Conservation (phyloP, 176 grass and related monocot species). For the Pontederia paniculata region DNA sequence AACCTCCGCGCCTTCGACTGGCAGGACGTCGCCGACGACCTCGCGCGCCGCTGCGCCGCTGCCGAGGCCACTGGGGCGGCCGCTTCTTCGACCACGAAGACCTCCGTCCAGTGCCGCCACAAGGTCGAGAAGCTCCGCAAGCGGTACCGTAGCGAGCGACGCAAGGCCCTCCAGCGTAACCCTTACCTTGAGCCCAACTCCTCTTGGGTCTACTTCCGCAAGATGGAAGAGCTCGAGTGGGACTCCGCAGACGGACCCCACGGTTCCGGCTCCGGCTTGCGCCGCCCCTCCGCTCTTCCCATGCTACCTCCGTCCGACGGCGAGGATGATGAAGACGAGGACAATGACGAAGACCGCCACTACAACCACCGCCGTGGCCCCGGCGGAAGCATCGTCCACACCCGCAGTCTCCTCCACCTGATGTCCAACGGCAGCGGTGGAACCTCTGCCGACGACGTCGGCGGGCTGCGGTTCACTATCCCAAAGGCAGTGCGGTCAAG, state of each 20-base stretch:
- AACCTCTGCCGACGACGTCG: not conserved
- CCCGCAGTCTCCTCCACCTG: constrained; percentile 77
- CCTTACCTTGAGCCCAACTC: constrained; percentile 19
- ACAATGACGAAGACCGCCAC: not conserved
- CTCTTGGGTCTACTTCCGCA: constrained; percentile 71
- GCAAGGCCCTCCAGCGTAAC: constrained; percentile 34
- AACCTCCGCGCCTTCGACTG: constrained; percentile 50
- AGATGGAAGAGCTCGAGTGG: constrained; percentile 74
- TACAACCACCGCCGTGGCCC: constrained; percentile 15
- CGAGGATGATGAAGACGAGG: constrained; percentile 26
- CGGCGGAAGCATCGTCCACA: constrained; percentile 12
- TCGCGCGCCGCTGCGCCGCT: constrained; percentile 41
- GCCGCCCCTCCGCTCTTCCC: constrained; percentile 10
- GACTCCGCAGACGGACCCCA: constrained; percentile 4
- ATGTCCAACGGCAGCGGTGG: constrained; percentile 63
- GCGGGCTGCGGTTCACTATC: constrained; percentile 73
- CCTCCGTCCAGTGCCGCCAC: constrained; percentile 63
- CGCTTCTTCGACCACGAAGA: constrained; percentile 57
- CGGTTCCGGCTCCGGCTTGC: constrained; percentile 12
- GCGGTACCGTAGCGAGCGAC: constrained; percentile 34
- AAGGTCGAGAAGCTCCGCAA: constrained; percentile 79
- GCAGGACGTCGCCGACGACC: constrained; percentile 40
- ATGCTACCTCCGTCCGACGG: constrained; percentile 28
- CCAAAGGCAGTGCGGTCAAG: constrained; percentile 69
- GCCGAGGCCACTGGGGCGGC: no score